These are phyloP conservation scores for Suaeda aralocaspica DNA, from an alignment of 148 eudicot genomes.

Conservation along the genomic window DNA sequence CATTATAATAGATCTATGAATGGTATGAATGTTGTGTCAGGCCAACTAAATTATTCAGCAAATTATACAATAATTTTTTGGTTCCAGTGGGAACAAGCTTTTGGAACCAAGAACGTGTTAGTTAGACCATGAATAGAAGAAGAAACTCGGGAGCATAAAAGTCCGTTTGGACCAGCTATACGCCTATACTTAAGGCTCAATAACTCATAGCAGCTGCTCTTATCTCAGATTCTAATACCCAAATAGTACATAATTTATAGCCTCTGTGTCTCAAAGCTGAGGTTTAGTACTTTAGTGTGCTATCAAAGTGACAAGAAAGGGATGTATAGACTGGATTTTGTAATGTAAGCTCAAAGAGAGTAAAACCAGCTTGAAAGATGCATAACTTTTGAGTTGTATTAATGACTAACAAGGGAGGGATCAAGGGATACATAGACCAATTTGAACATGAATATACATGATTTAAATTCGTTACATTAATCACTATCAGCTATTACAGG, in stretches of 20 bases:
- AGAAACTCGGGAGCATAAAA: no score
- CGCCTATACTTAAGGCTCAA: neutral
- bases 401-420: neutral
- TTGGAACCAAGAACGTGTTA: no score
- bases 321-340: neutral
- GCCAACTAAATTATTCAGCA: neutral
- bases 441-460: slow-evolving; percentile 2
- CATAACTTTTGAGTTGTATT: neutral
- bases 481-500: neutral
- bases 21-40: neutral
- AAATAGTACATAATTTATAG: no score
- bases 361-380: neutral
- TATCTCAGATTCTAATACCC: no score
- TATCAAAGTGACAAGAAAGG: neutral
- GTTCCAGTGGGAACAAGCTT: no score
- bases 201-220: neutral
- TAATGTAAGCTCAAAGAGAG: neutral
- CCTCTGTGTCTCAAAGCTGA: no score
- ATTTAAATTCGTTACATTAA: neutral
- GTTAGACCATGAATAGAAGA: no score
- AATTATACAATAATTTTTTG: no score
- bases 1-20: neutral
- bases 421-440: neutral
- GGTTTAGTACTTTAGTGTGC: no score
- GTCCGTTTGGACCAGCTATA: no score